Percentiles rank a stretch among this genome's conserved stretches.
These are phyloP conservation scores for Asterochloris erici DNA, from an alignment of 139 green algal species.

Conservation along the genomic window DNA sequence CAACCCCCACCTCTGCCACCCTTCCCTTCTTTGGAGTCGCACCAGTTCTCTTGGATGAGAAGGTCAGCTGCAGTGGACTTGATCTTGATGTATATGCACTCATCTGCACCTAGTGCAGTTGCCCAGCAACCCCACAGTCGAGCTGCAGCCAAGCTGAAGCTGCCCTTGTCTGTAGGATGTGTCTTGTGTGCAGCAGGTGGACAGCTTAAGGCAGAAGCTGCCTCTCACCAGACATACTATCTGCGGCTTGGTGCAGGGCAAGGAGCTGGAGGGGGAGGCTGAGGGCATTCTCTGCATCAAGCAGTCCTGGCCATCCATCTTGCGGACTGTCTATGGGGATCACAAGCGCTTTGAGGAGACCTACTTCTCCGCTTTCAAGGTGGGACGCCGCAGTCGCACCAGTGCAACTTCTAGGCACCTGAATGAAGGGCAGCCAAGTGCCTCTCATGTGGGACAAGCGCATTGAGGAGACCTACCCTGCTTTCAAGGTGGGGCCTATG, in stretches of 20 bases:
- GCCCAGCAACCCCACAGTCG: too few species aligned
- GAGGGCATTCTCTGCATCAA: conserved; percentile 50
- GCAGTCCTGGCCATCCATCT: conserved; percentile 83
- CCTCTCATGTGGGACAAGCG: conserved; percentile 56
- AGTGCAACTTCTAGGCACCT: too few species aligned
- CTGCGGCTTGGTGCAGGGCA: conserved; percentile 21
- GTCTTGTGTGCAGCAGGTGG: too few species aligned
- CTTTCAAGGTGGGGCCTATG: conserved; percentile 51
- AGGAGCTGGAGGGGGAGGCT: conserved; percentile 36
- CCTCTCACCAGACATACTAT: too few species aligned
- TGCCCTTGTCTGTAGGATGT: too few species aligned
- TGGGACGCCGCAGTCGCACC: not conserved
- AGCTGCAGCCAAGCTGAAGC: too few species aligned
- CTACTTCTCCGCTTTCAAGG: conserved; percentile 91
- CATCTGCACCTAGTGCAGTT: too few species aligned
- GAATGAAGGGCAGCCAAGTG: too few species aligned
- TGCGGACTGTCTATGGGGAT: conserved; percentile 85
- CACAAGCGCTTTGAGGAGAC: conserved; percentile 90
- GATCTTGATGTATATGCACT: too few species aligned
- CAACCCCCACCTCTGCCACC: conserved; percentile 85
- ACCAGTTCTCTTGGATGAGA: conserved; percentile 85
- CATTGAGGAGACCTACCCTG: conserved; percentile 93
- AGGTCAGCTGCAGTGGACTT: conserved; percentile 37
- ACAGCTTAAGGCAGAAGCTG: too few species aligned
- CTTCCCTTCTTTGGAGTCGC: conserved; percentile 96